phyloP scores from a whole-genome alignment of 2,329 filamentous ascomycete species.

The Aspergillus fumigatiaffinis region DNA sequence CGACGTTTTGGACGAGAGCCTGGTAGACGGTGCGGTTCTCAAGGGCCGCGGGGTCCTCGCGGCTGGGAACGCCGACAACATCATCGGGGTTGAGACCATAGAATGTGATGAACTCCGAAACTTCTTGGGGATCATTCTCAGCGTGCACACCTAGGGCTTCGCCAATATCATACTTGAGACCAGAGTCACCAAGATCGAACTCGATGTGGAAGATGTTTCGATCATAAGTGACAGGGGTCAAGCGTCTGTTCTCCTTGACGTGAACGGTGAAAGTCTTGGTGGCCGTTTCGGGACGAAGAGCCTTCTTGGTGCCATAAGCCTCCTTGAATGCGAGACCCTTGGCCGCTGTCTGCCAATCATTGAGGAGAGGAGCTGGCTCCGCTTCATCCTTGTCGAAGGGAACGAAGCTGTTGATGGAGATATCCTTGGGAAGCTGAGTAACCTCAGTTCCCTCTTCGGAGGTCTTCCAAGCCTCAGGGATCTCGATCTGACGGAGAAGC shows the following conservation, averaged over 20 bases:
- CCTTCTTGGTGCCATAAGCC: constrained; percentile 70
- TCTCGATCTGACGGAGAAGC: constrained; percentile 67
- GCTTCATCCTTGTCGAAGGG: constrained; percentile 71
- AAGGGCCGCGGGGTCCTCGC: constrained; percentile 67
- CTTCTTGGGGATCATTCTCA: constrained; percentile 78
- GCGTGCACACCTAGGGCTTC: constrained; percentile 96
- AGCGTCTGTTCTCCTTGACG: constrained; percentile 91
- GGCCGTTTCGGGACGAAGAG: constrained; percentile 77
- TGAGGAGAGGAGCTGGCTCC: constrained; percentile 64
- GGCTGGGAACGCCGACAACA: constrained; percentile 85
- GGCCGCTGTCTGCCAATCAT: constrained; percentile 77
- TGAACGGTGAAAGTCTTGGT: constrained; percentile 83
- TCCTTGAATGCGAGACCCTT: constrained; percentile 93
- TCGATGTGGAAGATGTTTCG: constrained; percentile 99
- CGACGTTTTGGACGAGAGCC: constrained; percentile 83
- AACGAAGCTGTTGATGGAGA: constrained; percentile 77
- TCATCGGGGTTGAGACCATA: constrained; percentile 81
- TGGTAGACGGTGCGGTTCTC: constrained; percentile 94
- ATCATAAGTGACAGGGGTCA: constrained; percentile 85
- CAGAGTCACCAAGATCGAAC: constrained; percentile 88
- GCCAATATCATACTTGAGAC: constrained; percentile 92
- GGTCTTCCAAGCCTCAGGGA: constrained; percentile 77
- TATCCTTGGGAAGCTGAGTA: constrained; percentile 55
- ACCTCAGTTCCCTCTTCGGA: constrained; percentile 47
- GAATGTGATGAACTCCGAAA: constrained; percentile 80